Evolutionary conservation across 1,139 yeast species (phyloP), one percentile per base, ranked within the genome.

Genomic region (Suhomyces bokatorum): DNA sequence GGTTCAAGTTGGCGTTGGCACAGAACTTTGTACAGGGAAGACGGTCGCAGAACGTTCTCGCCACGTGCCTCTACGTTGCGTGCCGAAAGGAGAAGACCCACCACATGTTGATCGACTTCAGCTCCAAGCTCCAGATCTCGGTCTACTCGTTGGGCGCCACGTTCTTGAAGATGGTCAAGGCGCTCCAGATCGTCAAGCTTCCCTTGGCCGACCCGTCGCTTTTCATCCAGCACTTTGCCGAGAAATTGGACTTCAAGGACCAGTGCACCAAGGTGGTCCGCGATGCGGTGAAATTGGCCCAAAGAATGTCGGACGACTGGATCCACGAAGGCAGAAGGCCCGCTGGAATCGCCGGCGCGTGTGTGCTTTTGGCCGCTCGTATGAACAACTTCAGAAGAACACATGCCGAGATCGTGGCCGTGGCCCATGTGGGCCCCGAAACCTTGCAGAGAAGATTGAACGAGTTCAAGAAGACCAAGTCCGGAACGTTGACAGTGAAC

Each of bases 331-430:
- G 99, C 29, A 79, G 99, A 61, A 77, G 99, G 50, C 99, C 99
- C 0, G 98, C 99, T 0, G 99, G 99, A 58, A 81, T 93, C 42
- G 99, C 99, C 0, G 99, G 99, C 26, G 99, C 99, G 0, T 90
- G 98, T 65, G 77, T 93, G 2, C 65, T 95, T 40, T 69, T 93
- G 42, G 99, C 99, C 0, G 93, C 97, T 3, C 78, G 99, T 65
- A 93, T 93, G 98, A 93, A 93, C 66, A 91, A 91, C 59, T 83
- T 87, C 62, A 78, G 97, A 57, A 76, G 98, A 58, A 85, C 96
- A 4, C 97, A 93, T 64, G 81, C 93, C 1, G 98, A 95, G 61
- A 85, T 95, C 45, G 97, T 93, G 17, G 95, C 95, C 0, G 93
- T 93, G 20, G 95, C 99, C 1, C 96, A 89, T 64, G 93, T 95